Conservation (phyloP, 2,329 filamentous ascomycete genomes). For the Cladosporium halotolerans region DNA sequence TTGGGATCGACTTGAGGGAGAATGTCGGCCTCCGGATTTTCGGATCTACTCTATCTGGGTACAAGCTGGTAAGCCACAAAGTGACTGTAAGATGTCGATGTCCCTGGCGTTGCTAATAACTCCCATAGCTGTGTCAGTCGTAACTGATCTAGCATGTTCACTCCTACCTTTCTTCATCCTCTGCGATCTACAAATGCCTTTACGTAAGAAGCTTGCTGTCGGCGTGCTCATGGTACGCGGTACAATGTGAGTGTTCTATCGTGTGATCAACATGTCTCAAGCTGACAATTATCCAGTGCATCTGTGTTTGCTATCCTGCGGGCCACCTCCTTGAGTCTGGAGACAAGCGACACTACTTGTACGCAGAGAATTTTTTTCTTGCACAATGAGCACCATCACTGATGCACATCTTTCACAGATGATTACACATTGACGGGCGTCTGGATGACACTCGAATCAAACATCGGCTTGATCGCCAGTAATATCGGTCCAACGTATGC, state of each 20-base stretch:
- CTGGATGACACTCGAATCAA: conserved; percentile 25
- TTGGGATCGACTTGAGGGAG: conserved; percentile 18
- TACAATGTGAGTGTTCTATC: neutral
- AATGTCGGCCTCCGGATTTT: conserved; percentile 22
- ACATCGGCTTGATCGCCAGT: conserved; percentile 26
- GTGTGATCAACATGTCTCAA: neutral
- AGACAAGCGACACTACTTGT: conserved; percentile 20
- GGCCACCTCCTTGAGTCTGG: conserved; percentile 21
- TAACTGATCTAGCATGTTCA: conserved; percentile 23
- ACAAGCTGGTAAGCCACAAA: conserved; percentile 19
- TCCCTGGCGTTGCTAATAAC: neutral
- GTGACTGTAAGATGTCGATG: neutral
- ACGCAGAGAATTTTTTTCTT: neutral
- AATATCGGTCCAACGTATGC: conserved; percentile 18
- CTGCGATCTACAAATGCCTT: conserved; percentile 20
- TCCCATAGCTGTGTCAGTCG: conserved; percentile 20
- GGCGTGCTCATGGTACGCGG: conserved; percentile 24
- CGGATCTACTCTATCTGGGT: conserved; percentile 26
- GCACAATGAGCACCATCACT: neutral
- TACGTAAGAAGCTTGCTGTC: conserved; percentile 21
- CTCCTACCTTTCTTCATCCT: conserved; percentile 22
- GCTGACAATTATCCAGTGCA: conserved; percentile 12
- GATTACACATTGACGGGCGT: conserved; percentile 24
- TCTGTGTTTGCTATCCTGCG: conserved; percentile 18
- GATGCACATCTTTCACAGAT: conserved; percentile 3